Base-by-base conservation (phyloP, 495 filamentous ascomycete genomes). In the Penicillium malachiteum region DNA sequence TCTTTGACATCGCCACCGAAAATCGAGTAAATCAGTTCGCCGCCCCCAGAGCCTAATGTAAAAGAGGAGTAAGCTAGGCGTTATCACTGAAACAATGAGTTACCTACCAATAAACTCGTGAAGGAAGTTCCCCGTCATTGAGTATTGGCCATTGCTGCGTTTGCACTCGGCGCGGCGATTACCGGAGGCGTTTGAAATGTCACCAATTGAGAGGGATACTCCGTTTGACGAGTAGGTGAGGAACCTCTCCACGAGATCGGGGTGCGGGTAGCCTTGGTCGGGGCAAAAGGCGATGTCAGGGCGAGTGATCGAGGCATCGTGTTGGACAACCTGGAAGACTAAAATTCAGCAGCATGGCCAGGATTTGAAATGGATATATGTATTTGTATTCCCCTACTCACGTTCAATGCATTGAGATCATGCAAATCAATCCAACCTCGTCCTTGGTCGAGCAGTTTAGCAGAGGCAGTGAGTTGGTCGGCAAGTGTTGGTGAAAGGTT, bases 401-500 rank as follows among this genome's bases (percentile, higher is more conserved):
- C 41, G 13, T 26, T 26, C 9, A 30, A 13, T 3, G 41, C 17
- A 26, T 44, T 44, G 7, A 44, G 41, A 30, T 44, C 41, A 26
- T 44, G 18, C 5, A 44, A 26, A n/a, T 44, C 6, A 12, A 44
- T 44, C 7, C 16, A 26, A 13, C 41, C 41, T 11, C 41, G 16
- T 11, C 41, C 41, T 44, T 44, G 18, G 17, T 44, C 41, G 17
- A 49, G 47, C 6, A 49, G 32, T 14, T n/a, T 18, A 16, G 47
- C 47, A 5, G 47, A 49, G 6, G 32, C 32, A 18, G 47, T 49
- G 3, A 49, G 47, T 11, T 49, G 47, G n/a, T 38, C 47, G 10
- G 47, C 47, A 18, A 49, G 47, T n/a, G 47, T 37, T 35, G 47
- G 32, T 21, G 47, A 17, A 37, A 49, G 34, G 12, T 49, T 49